A percentile compares a stretch with the other conserved stretches of the same genome.
phyloP scores from a whole-genome alignment of 257 asterid genomes.

The Anisodus acutangulus region DNA sequence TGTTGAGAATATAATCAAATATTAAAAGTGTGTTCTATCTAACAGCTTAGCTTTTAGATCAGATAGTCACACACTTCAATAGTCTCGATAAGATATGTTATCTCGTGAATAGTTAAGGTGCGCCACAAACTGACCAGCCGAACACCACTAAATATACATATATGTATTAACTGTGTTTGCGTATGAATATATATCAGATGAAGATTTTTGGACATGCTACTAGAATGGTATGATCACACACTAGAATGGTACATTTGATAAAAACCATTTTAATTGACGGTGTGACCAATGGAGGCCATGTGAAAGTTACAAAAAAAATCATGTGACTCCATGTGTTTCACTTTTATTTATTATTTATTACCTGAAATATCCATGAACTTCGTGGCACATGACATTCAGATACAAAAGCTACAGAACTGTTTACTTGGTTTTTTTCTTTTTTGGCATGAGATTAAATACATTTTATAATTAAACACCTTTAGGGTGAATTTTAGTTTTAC shows the following conservation, averaged over 20 bases:
- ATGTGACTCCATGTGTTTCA: constrained; percentile 25
- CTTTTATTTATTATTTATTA: background rate
- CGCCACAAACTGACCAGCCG: no score
- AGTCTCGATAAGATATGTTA: no score
- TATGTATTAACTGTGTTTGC: background rate
- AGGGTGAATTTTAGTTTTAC: background rate
- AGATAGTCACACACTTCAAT: no score
- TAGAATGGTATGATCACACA: background rate
- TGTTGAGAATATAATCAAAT: no score
- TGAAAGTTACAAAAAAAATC: no score
- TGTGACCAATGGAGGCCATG: no score
- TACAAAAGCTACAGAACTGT: background rate
- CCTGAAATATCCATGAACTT: background rate
- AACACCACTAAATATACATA: no score
- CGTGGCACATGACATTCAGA: background rate
- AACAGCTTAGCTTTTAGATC: no score
- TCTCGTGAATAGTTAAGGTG: no score
- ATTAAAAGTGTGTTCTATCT: no score
- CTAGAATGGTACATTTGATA: background rate
- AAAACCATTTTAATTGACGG: no score
- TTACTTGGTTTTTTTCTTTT: background rate
- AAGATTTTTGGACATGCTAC: background rate
- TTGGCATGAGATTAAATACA: background rate
- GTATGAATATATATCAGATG: background rate
- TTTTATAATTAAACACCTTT: background rate